Conservation (phyloP, 805 yeast genomes). For the Teunomyces panamensis region DNA sequence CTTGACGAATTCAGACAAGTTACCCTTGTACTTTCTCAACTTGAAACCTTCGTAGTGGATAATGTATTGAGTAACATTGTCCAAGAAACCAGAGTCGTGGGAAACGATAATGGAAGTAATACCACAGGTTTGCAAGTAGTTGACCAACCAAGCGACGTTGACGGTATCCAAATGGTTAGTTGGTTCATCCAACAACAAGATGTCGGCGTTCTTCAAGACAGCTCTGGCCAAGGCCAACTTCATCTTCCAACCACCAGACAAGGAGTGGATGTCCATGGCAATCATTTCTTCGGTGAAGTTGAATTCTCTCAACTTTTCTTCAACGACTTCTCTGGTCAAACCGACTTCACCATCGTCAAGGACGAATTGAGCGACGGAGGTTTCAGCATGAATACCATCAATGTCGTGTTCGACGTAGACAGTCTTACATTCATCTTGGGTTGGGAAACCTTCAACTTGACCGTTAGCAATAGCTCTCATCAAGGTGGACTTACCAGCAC, state of each 20-base stretch:
- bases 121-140: slow-evolving; percentile 98
- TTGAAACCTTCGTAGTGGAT: slow-evolving; percentile 99
- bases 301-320: slow-evolving; percentile 80
- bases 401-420: slow-evolving; percentile 99
- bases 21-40: slow-evolving; percentile 99
- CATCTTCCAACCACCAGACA: slow-evolving; percentile 99
- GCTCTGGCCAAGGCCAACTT: slow-evolving; percentile 99
- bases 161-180: slow-evolving; percentile 99
- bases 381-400: slow-evolving; percentile 97
- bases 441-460: slow-evolving; percentile 99
- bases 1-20: slow-evolving; percentile 97
- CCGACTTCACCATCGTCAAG: slow-evolving; percentile 76
- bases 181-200: slow-evolving; percentile 97
- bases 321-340: slow-evolving; percentile 65
- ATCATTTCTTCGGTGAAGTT: slow-evolving; percentile 93
- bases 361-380: slow-evolving; percentile 91
- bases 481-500: slow-evolving; percentile 57
- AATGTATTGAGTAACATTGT: slow-evolving; percentile 95
- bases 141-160: slow-evolving; percentile 99
- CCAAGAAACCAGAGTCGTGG: slow-evolving; percentile 99
- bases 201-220: slow-evolving; percentile 97
- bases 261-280: slow-evolving; percentile 87
- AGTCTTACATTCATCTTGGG: slow-evolving; percentile 98
- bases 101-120: slow-evolving; percentile 98
- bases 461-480: slow-evolving; percentile 98